Conservation (phyloP, 1,284 basidiomycete species). For the Ganoderma sp. region DNA sequence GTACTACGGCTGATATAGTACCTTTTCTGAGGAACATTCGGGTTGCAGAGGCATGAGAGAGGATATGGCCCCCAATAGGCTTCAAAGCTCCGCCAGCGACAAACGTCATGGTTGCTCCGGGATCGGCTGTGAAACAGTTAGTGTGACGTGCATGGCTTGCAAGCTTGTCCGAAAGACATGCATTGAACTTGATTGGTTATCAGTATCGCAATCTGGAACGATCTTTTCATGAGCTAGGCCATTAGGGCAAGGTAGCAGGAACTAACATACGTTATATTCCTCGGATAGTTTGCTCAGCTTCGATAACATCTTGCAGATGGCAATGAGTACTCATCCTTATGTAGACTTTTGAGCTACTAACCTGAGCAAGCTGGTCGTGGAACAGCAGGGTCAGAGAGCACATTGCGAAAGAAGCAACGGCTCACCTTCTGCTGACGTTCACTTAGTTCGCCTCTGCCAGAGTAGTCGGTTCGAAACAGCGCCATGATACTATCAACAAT, state of each 20-base stretch:
- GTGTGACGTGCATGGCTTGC: not conserved
- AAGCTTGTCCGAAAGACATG: constrained; percentile 40
- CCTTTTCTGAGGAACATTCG: constrained; percentile 89
- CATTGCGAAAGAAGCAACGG: not conserved
- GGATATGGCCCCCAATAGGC: constrained; percentile 86
- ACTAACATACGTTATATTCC: constrained; percentile 69
- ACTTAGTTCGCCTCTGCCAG: constrained; percentile 89
- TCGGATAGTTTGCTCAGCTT: constrained; percentile 91
- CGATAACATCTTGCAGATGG: constrained; percentile 74
- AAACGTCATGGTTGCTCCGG: constrained; percentile 93
- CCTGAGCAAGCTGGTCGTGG: constrained; percentile 64
- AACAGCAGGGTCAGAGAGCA: not conserved
- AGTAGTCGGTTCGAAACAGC: constrained; percentile 90
- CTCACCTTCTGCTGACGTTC: constrained; percentile 89
- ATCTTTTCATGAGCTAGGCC: constrained; percentile 27
- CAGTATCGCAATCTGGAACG: constrained; percentile 75
- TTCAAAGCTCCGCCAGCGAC: constrained; percentile 88
- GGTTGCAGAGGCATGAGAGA: constrained; percentile 87
- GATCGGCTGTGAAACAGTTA: constrained; percentile 66
- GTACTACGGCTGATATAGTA: constrained; percentile 36
- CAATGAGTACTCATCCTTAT: not conserved
- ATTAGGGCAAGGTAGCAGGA: not conserved
- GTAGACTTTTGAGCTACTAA: constrained; percentile 33
- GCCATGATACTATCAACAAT: constrained; percentile 97
- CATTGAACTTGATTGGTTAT: constrained; percentile 94